phyloP scores from a whole-genome alignment of 768 basidiomycete genomes.

The Tylopilus sp. region DNA sequence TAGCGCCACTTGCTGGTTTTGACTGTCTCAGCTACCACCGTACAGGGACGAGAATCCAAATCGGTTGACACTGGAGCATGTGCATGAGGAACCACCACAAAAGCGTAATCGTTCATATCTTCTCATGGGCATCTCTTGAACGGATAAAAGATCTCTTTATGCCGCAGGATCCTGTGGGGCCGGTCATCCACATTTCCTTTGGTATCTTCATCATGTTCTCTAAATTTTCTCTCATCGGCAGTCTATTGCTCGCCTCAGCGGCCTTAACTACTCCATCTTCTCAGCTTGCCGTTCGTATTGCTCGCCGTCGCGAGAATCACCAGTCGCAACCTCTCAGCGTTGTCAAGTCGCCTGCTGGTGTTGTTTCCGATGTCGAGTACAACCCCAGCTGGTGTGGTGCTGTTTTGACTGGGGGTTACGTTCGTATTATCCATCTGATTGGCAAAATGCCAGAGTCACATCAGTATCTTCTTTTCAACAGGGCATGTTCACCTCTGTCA shows the following conservation, averaged over 20 bases:
- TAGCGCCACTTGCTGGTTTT: neutral
- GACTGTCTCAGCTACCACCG: neutral
- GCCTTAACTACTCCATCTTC: conserved; percentile 18
- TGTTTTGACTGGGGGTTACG: conserved; percentile 4
- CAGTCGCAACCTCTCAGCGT: conserved; percentile 11
- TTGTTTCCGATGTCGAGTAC: conserved; percentile 10
- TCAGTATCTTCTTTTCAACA: no score
- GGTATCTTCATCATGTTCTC: conserved; percentile 16
- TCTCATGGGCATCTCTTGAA: conserved; percentile 3
- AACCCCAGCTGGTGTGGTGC: conserved; percentile 19
- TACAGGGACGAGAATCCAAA: neutral
- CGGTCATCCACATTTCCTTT: neutral
- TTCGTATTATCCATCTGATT: conserved; percentile 6
- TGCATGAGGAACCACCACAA: neutral
- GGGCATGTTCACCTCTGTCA: no score
- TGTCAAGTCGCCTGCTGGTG: neutral
- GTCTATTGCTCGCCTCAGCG: conserved; percentile 18
- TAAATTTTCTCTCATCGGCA: conserved; percentile 12
- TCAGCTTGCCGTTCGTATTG: conserved; percentile 6
- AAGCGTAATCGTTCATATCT: neutral
- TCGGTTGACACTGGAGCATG: no score
- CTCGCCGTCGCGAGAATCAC: conserved; percentile 13
- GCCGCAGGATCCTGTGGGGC: neutral
- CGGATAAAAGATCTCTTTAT: conserved; percentile 13
- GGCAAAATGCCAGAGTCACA: no score